Base-by-base conservation (phyloP, 306 rosid genomes). In the Delonix regia region DNA sequence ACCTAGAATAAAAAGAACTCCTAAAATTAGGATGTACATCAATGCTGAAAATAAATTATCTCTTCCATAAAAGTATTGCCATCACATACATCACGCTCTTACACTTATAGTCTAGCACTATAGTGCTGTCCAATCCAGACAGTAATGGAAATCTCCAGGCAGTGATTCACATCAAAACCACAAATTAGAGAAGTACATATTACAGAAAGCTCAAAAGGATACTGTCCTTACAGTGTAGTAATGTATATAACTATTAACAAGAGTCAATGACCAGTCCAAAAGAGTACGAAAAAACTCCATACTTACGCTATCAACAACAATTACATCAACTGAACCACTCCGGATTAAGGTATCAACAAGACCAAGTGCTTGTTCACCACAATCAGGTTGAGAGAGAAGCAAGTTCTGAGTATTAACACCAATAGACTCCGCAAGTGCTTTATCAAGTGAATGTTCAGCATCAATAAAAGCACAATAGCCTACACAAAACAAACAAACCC, bases 251-350 rank as follows among this genome's bases (percentile, higher is more conserved):
- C 5, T 21, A 66, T 47, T 5, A 10, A 11, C 49, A 10, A 9
- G 44, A n/a, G 7, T 18, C 18, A 53, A 55, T 30, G 42, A 61
- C 78, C 66, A 72, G 47, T 21, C 61, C 56, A 64, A 51, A 34
- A 60, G 8, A 44, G 52, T 11, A 53, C 15, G 51, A 48, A 67
- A 48, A 52, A 72, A 75, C 80, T 85, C 74, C 81, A 60, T 53
- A 84, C 99, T 80, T 86, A 94, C 98, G 86, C 97, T 94, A 79
- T 90, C 97, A 77, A 94, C 93, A 84, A 94, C 98, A 86, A 95
- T 83, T 60, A 94, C 99, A 79, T 94, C 99, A 78, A 92, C 87
- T 48, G 99, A 92, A 82, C 97, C 93, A 84, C 97, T 92, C 38
- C 97, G 90, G 60, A 90, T 86, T 69, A 92, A 83, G 69, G 93